Conservation (phyloP, 2,329 filamentous ascomycete species). For the Conoideocrella luteorostrata region DNA sequence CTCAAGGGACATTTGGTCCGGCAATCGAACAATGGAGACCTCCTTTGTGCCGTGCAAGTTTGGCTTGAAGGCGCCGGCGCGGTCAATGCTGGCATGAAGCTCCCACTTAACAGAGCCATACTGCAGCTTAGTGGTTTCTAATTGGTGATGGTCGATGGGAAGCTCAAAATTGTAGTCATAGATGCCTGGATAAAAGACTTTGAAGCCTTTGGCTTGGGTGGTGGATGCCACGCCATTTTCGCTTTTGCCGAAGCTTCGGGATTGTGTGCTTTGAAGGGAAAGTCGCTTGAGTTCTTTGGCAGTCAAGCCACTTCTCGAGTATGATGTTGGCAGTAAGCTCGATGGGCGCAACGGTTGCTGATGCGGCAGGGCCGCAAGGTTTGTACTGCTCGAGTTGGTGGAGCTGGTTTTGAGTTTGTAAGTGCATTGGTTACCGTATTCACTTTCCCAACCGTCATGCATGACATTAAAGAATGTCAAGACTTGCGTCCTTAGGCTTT, state of each 20-base stretch:
- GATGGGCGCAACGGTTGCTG: slow-evolving; percentile 11
- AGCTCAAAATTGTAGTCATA: slow-evolving; percentile 74
- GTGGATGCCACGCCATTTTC: slow-evolving; percentile 60
- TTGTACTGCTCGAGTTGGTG: slow-evolving; percentile 29
- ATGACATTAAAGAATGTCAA: slow-evolving; percentile 87
- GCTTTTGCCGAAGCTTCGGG: slow-evolving; percentile 77
- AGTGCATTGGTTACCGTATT: slow-evolving; percentile 58
- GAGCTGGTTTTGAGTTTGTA: slow-evolving; percentile 39
- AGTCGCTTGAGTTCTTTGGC: slow-evolving; percentile 57
- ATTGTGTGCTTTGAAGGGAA: slow-evolving; percentile 74
- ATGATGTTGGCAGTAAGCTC: slow-evolving; percentile 14
- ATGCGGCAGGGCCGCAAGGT: slow-evolving; percentile 17
- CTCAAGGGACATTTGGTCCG: slow-evolving; percentile 81
- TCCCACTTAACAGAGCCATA: slow-evolving; percentile 85
- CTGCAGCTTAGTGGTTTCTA: slow-evolving; percentile 83
- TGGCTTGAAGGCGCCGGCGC: slow-evolving; percentile 82
- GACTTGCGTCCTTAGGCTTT: slow-evolving; percentile 80
- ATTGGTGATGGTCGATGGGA: slow-evolving; percentile 78
- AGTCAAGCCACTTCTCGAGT: slow-evolving; percentile 22
- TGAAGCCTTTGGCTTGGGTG: slow-evolving; percentile 65
- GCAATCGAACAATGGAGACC: slow-evolving; percentile 75
- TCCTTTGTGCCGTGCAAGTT: slow-evolving; percentile 80
- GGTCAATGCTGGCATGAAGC: slow-evolving; percentile 76
- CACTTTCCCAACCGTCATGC: slow-evolving; percentile 52
- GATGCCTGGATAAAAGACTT: slow-evolving; percentile 70